Evolutionary conservation across 495 filamentous ascomycete genomes (phyloP).

Genomic region (Platismatia glauca): DNA sequence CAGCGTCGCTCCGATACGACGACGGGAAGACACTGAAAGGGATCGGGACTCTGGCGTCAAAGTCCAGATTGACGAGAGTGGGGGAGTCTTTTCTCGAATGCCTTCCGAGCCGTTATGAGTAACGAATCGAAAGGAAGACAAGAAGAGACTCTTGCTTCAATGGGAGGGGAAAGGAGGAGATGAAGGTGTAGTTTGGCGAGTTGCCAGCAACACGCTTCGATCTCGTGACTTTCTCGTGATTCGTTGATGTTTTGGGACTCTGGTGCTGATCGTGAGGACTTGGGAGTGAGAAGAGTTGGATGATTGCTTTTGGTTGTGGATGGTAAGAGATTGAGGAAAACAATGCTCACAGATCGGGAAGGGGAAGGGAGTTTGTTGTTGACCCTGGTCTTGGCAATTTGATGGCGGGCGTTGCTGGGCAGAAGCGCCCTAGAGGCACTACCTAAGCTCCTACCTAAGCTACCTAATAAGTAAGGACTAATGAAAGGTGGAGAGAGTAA

Average conservation of each 20-base stretch:
- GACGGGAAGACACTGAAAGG: constrained; percentile 99
- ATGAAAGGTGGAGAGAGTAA: too few relatives aligned
- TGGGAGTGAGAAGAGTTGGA: not conserved
- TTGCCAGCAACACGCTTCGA: constrained; percentile 12
- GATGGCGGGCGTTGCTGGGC: not conserved
- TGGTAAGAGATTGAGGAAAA: not conserved
- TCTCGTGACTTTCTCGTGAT: not conserved
- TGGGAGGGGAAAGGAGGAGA: constrained; percentile 16
- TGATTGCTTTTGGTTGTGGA: not conserved
- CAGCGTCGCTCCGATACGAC: constrained; percentile 88
- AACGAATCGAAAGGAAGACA: constrained; percentile 86
- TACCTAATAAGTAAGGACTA: too few relatives aligned
- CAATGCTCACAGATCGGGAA: not conserved
- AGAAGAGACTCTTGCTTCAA: constrained; percentile 77
- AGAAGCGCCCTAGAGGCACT: constrained; percentile 1
- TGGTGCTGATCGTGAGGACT: not conserved
- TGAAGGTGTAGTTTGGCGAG: constrained; percentile 9
- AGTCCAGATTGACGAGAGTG: constrained; percentile 94
- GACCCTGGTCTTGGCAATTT: not conserved
- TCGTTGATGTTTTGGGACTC: not conserved
- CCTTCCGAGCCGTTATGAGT: constrained; percentile 69
- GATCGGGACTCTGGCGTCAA: constrained; percentile 98
- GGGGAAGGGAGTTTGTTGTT: not conserved
- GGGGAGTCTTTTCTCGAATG: constrained; percentile 81
- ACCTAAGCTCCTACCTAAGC: too few relatives aligned